Conservation (phyloP, 129 eudicot genomes). For the Artemisia annua region DNA sequence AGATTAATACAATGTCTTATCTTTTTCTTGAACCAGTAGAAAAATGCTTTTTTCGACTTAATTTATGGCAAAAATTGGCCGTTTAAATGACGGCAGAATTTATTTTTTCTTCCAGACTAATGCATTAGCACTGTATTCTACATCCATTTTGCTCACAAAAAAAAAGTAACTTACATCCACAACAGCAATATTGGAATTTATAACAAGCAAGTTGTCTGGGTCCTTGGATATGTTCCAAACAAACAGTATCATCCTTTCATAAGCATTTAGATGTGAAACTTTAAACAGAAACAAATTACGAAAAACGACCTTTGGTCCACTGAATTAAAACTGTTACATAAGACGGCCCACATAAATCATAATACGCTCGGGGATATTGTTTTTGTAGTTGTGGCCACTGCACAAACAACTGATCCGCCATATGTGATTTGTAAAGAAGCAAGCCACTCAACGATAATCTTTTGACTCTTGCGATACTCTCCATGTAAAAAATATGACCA, state of each 20-base stretch:
- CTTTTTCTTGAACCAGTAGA: background rate
- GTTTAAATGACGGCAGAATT: background rate
- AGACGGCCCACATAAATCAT: slow-evolving; percentile 84
- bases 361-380: slow-evolving; percentile 69
- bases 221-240: background rate
- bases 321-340: slow-evolving; percentile 46
- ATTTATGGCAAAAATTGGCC: background rate
- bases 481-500: slow-evolving; percentile 88
- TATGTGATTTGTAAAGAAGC: slow-evolving; percentile 68
- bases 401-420: slow-evolving; percentile 83
- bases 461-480: slow-evolving; percentile 93
- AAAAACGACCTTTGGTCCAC: background rate
- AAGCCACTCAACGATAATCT: slow-evolving; percentile 78
- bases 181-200: slow-evolving; percentile 1
- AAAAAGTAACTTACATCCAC: background rate
- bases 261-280: background rate
- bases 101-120: background rate
- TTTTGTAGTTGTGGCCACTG: slow-evolving; percentile 89
- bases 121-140: background rate
- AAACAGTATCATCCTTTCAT: background rate
- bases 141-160: background rate
- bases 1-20: background rate
- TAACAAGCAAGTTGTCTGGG: background rate
- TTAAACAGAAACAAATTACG: background rate
- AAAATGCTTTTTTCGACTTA: background rate